Conservation (phyloP, 129 eudicot species). For the Deinandra increscens region DNA sequence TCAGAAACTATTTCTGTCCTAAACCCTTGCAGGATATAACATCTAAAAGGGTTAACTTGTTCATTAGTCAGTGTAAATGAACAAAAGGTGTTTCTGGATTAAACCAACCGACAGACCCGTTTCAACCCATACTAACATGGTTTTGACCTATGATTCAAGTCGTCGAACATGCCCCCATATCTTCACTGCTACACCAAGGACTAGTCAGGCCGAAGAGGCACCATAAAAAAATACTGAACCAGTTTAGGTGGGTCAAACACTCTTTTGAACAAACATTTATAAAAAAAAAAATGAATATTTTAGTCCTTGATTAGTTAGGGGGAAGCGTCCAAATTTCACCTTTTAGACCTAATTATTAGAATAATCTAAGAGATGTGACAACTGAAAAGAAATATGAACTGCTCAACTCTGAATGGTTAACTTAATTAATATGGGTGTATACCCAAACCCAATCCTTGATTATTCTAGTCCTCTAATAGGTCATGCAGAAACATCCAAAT, state of each 20-base stretch:
- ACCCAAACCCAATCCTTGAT: background rate
- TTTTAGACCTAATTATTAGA: constrained; percentile 1
- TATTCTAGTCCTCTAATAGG: constrained; percentile 1
- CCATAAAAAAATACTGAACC: background rate
- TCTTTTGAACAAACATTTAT: background rate
- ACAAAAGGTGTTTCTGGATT: background rate
- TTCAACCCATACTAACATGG: background rate
- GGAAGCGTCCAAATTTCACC: constrained; percentile 19
- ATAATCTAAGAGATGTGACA: too few relatives aligned
- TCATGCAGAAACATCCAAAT: constrained; percentile 26
- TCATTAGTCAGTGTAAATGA: background rate
- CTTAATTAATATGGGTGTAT: background rate
- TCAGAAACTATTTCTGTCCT: background rate
- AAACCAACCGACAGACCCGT: background rate
- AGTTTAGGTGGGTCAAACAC: constrained; percentile 4
- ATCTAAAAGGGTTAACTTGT: too few relatives aligned
- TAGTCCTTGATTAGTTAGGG: background rate
- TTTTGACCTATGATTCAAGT: background rate
- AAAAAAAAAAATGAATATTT: background rate
- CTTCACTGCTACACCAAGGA: background rate
- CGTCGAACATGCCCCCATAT: background rate
- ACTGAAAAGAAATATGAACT: background rate
- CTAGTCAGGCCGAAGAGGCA: background rate
- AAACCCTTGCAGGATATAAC: too few relatives aligned
- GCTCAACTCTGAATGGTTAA: background rate